Evolutionary conservation across 2,329 filamentous ascomycete genomes (phyloP).

Genomic region (Xylariaceae sp.): DNA sequence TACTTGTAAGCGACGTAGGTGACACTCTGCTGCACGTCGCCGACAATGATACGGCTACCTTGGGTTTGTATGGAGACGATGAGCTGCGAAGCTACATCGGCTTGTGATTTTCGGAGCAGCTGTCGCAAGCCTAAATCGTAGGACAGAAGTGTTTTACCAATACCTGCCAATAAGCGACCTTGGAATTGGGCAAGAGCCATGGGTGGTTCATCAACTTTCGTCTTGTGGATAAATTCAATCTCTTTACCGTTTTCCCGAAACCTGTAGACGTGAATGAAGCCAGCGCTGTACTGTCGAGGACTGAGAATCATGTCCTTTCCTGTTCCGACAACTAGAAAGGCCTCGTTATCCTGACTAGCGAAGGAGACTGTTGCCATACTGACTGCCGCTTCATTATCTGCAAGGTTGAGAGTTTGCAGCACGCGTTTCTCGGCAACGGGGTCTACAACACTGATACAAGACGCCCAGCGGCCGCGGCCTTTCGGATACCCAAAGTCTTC

Average conservation of each 20-base stretch:
- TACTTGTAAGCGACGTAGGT: conserved; percentile 93
- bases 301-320: conserved; percentile 82
- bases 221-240: conserved; percentile 94
- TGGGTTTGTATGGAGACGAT: conserved; percentile 87
- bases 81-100: conserved; percentile 71
- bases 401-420: conserved; percentile 73
- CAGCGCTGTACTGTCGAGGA: conserved; percentile 69
- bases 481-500: conserved; percentile 87
- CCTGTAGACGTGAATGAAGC: conserved; percentile 88
- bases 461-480: conserved; percentile 85
- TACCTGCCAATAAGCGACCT: conserved; percentile 78
- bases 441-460: conserved; percentile 89
- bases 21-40: conserved; percentile 87
- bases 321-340: conserved; percentile 89
- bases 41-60: conserved; percentile 84
- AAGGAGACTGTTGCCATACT: conserved; percentile 83
- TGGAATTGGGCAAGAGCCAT: conserved; percentile 91
- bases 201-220: conserved; percentile 83
- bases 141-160: conserved; percentile 75
- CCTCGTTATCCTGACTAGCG: conserved; percentile 80
- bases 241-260: conserved; percentile 83
- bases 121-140: conserved; percentile 94
- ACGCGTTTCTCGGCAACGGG: conserved; percentile 71
- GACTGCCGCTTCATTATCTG: conserved; percentile 86
- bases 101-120: conserved; percentile 85